Evolutionary conservation across 2,329 filamentous ascomycete species (phyloP).

Genomic region (Aspergillus brasiliensis): DNA sequence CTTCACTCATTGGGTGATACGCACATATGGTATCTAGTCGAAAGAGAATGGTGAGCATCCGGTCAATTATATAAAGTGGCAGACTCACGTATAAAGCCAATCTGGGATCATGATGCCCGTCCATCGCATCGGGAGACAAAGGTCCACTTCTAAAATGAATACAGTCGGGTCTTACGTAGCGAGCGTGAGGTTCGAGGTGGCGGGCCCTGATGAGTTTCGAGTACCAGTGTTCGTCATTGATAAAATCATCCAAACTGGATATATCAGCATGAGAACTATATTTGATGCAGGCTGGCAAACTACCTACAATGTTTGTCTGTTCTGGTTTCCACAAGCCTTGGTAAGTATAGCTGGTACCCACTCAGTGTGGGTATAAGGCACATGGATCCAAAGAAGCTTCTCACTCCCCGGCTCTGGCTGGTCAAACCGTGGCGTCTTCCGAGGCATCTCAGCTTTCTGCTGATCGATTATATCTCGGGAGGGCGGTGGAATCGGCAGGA

Average conservation of each 20-base stretch:
- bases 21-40: conserved; percentile 32
- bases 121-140: conserved; percentile 14
- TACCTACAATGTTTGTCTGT: conserved; percentile 25
- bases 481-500: conserved; percentile 27
- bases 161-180: conserved; percentile 40
- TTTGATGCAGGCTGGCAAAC: neutral
- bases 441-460: conserved; percentile 27
- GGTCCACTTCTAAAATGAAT: conserved; percentile 33
- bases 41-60: conserved; percentile 4
- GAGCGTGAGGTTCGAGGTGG: conserved; percentile 44
- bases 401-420: conserved; percentile 36
- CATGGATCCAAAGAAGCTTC: conserved; percentile 39
- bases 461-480: conserved; percentile 27
- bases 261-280: neutral
- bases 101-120: conserved; percentile 23
- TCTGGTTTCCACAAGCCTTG: conserved; percentile 27
- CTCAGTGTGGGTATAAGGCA: conserved; percentile 34
- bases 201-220: conserved; percentile 39
- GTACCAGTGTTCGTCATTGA: conserved; percentile 41
- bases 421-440: conserved; percentile 33
- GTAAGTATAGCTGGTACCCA: conserved; percentile 26
- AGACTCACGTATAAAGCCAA: conserved; percentile 35
- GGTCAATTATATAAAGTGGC: neutral
- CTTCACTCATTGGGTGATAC: neutral
- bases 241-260: conserved; percentile 38